Conservation (phyloP, 345 rosid genomes). For the Theobroma cacao region DNA sequence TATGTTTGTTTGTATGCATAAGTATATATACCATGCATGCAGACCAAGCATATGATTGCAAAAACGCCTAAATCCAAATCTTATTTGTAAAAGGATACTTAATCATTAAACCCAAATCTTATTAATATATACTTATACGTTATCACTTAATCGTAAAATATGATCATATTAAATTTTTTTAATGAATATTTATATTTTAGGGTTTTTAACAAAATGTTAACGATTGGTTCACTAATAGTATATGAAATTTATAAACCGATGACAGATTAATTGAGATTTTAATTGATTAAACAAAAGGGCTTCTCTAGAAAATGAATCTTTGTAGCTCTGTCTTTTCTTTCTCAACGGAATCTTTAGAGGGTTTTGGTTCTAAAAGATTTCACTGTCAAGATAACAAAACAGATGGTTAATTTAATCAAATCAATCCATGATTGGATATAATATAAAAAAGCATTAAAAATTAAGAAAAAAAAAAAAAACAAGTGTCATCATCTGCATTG, state of each 20-base stretch:
- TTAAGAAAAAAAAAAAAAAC: not conserved
- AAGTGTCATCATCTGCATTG: conserved; percentile 34
- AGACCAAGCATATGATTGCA: not conserved
- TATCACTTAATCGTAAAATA: too few relatives aligned
- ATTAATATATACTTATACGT: too few relatives aligned
- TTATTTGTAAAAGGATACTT: not conserved
- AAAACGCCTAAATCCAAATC: not conserved
- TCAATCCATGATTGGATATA: conserved; percentile 14
- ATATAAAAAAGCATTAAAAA: not conserved
- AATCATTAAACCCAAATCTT: too few relatives aligned
- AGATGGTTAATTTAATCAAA: conserved; percentile 3
- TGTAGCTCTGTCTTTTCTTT: not conserved
- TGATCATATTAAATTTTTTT: too few relatives aligned
- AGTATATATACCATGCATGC: not conserved
- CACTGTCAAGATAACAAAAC: conserved; percentile 2
- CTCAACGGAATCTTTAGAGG: not conserved
- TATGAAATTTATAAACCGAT: too few relatives aligned
- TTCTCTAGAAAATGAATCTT: not conserved
- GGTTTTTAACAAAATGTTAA: too few relatives aligned
- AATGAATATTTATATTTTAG: too few relatives aligned
- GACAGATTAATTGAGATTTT: not conserved
- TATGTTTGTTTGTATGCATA: not conserved
- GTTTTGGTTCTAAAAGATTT: not conserved
- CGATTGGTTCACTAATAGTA: too few relatives aligned
- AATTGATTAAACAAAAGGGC: not conserved